Conservation (phyloP, 805 yeast species). For the Debaryomyces castellii region DNA sequence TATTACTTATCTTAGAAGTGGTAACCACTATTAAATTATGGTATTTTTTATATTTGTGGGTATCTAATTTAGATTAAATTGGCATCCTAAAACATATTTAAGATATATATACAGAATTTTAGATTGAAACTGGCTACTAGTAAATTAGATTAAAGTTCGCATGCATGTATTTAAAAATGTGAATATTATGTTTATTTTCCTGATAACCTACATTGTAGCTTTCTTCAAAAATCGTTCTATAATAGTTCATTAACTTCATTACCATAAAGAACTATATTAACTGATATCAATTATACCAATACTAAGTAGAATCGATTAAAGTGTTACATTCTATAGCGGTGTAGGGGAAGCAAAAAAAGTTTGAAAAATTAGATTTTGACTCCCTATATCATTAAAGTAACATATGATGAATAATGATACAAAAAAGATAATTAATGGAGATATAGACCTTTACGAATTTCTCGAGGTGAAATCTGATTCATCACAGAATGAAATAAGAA, state of each 20-base stretch:
- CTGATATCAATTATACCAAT: too few species aligned
- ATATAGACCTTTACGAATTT: constrained; percentile 26
- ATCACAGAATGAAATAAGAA: constrained; percentile 19
- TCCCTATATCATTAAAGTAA: neutral
- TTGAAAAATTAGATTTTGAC: too few species aligned
- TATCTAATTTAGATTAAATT: neutral
- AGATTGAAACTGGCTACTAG: neutral
- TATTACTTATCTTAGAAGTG: neutral
- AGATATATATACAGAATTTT: neutral
- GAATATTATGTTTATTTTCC: too few species aligned
- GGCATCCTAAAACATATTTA: neutral
- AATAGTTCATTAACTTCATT: too few species aligned
- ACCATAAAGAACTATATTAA: too few species aligned
- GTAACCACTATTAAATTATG: neutral
- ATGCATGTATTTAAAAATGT: too few species aligned
- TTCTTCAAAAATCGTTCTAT: too few species aligned
- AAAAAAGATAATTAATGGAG: constrained; percentile 18
- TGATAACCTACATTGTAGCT: too few species aligned
- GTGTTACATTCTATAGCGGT: too few species aligned
- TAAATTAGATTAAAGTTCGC: too few species aligned
- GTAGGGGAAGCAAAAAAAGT: too few species aligned
- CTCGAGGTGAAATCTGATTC: constrained; percentile 23
- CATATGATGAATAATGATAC: constrained; percentile 10
- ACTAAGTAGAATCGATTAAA: too few species aligned
- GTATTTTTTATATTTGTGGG: neutral